Evolutionary conservation across 2,329 filamentous ascomycete genomes (phyloP).

Genomic region (Ilyonectria destructans): DNA sequence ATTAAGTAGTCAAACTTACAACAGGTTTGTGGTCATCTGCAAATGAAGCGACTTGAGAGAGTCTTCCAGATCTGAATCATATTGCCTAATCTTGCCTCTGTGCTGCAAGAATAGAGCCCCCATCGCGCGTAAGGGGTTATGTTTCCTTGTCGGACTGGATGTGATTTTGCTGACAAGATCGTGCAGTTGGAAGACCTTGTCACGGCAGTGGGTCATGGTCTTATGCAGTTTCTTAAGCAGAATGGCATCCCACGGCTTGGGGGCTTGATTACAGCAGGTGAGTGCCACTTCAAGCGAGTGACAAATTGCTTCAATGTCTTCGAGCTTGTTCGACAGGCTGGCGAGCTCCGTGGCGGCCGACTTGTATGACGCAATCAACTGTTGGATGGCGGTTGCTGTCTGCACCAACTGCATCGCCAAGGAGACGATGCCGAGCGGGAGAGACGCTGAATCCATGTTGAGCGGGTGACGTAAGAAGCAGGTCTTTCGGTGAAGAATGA

Average conservation of each 20-base stretch:
- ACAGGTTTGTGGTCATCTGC: neutral
- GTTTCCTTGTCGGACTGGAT: neutral
- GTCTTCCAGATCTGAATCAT: slow-evolving; percentile 8
- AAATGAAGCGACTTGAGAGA: neutral
- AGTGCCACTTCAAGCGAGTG: slow-evolving; percentile 7
- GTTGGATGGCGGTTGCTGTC: neutral
- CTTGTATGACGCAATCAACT: slow-evolving; percentile 26
- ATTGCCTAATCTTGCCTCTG: slow-evolving; percentile 10
- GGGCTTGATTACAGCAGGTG: accelerated
- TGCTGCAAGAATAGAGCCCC: slow-evolving; percentile 17
- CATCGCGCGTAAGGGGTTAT: neutral
- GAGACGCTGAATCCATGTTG: slow-evolving; percentile 33
- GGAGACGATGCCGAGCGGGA: slow-evolving; percentile 27
- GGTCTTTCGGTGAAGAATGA: neutral
- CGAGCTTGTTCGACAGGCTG: neutral
- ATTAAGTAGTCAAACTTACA: neutral
- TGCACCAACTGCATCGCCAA: slow-evolving; percentile 26
- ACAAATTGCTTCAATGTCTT: slow-evolving; percentile 17
- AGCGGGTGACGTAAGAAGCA: too few species aligned
- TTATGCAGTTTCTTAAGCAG: slow-evolving; percentile 11
- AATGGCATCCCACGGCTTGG: neutral
- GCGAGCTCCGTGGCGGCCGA: slow-evolving; percentile 27
- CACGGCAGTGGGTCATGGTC: slow-evolving; percentile 1
- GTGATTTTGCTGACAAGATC: slow-evolving; percentile 1
- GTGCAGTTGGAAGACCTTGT: neutral